A percentile compares a stretch with the other conserved stretches of the same genome.
phyloP scores from a whole-genome alignment of 768 basidiomycete species.

The Fistulinella prunicolor region DNA sequence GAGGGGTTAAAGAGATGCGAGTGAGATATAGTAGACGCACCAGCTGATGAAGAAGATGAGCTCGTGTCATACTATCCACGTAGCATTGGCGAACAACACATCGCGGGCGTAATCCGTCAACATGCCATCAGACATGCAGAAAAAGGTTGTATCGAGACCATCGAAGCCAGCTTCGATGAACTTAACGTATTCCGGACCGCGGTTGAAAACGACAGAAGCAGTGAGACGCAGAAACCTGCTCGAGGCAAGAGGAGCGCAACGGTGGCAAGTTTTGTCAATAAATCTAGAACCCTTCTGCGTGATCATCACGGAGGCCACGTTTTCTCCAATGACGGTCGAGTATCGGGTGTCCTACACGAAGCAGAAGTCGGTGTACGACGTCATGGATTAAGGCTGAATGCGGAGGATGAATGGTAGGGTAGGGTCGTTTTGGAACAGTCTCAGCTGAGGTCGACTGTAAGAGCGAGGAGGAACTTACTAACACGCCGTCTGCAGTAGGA shows the following conservation, averaged over 20 bases:
- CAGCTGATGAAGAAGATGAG: conserved; percentile 69
- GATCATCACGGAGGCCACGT: conserved; percentile 47
- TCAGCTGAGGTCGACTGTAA: conserved; percentile 11
- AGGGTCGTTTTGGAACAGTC: conserved; percentile 71
- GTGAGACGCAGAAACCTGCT: conserved; percentile 68
- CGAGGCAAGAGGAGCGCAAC: conserved; percentile 84
- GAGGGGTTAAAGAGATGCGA: background rate
- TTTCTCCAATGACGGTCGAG: conserved; percentile 59
- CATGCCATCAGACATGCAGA: conserved; percentile 57
- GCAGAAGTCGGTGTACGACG: conserved; percentile 80
- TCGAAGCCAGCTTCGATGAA: conserved; percentile 47
- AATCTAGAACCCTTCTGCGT: conserved; percentile 80
- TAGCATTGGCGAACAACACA: conserved; percentile 73
- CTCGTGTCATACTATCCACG: conserved; percentile 75
- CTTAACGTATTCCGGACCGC: conserved; percentile 44
- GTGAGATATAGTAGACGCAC: conserved; percentile 33
- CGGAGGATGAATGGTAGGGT: conserved; percentile 79
- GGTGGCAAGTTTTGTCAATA: conserved; percentile 81
- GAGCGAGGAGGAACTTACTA: conserved; percentile 52
- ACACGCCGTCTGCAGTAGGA: conserved; percentile 73
- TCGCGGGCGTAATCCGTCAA: conserved; percentile 77
- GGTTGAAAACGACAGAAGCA: conserved; percentile 65
- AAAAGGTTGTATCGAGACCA: conserved; percentile 72
- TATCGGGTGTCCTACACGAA: conserved; percentile 78
- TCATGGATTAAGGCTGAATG: conserved; percentile 70